Percentiles rank a stretch among this genome's conserved stretches.
Evolutionary conservation across 2,329 filamentous ascomycete genomes (phyloP).

Genomic region (Verticillium klebahnii): DNA sequence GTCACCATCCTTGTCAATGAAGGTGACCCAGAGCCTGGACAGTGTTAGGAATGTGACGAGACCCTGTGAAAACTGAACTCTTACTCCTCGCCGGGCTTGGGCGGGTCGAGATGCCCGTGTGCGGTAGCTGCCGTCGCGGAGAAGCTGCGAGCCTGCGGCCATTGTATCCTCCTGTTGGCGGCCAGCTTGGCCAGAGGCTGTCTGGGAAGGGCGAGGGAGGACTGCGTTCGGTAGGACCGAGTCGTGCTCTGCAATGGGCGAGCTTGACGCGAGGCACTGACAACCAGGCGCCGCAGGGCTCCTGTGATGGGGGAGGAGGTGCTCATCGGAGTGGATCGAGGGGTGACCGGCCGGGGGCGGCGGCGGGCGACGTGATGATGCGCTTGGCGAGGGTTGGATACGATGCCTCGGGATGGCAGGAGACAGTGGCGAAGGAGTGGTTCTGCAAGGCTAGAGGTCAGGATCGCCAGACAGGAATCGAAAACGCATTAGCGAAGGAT

Average conservation of each 20-base stretch:
- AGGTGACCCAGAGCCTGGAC: conserved; percentile 76
- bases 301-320: conserved; percentile 3
- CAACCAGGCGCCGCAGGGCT: conserved; percentile 26
- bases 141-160: conserved; percentile 46
- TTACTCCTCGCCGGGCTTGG: conserved; percentile 89
- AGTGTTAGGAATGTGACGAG: not conserved
- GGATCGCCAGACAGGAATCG: not conserved
- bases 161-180: conserved; percentile 3
- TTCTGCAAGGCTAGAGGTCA: not conserved
- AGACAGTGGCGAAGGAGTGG: not conserved
- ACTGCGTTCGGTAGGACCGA: conserved; percentile 1
- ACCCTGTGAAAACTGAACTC: conserved; percentile 22
- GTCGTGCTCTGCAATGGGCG: conserved; percentile 17
- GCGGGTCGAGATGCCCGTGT: conserved; percentile 79
- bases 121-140: conserved; percentile 53
- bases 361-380: not conserved
- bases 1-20: conserved; percentile 84
- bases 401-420: too few relatives aligned
- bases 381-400: not conserved
- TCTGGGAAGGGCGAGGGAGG: not conserved
- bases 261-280: conserved; percentile 21
- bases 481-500: not conserved
- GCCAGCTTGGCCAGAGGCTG: not conserved
- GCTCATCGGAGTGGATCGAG: not conserved
- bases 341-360: not conserved